A percentile compares a stretch with the other conserved stretches of the same genome.
phyloP scores from a whole-genome alignment of 805 yeast species.

The Lipomyces spencermartinsiae region DNA sequence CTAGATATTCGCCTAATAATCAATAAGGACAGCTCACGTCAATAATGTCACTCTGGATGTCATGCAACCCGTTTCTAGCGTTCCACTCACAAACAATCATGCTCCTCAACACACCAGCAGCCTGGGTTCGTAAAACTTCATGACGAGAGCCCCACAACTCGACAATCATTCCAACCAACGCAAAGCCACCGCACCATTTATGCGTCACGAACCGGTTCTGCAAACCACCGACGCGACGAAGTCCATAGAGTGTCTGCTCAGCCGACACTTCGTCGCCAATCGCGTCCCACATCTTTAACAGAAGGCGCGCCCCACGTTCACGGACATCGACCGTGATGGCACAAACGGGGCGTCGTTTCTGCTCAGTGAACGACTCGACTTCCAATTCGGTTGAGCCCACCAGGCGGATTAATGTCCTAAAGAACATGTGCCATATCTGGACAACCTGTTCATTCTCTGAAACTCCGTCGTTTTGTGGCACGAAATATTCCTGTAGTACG shows the following conservation, averaged over 20 bases:
- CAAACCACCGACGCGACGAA: slow-evolving; percentile 68
- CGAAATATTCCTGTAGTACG: slow-evolving; percentile 25
- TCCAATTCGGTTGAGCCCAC: slow-evolving; percentile 73
- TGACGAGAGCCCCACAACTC: slow-evolving; percentile 73
- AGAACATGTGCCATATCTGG: slow-evolving; percentile 42
- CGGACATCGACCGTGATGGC: slow-evolving; percentile 69
- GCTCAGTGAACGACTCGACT: slow-evolving; percentile 69
- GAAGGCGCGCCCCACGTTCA: slow-evolving; percentile 59
- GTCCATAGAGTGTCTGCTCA: slow-evolving; percentile 63
- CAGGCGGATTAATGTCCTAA: slow-evolving; percentile 53
- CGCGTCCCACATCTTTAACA: slow-evolving; percentile 73
- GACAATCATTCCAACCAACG: slow-evolving; percentile 61
- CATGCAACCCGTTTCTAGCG: slow-evolving; percentile 46
- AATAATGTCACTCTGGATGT: slow-evolving; percentile 25
- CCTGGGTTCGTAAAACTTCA: slow-evolving; percentile 62
- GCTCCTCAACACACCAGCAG: slow-evolving; percentile 73
- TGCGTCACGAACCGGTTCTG: slow-evolving; percentile 62
- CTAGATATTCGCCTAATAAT: neutral
- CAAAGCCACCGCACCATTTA: slow-evolving; percentile 9
- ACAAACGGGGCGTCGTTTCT: slow-evolving; percentile 74
- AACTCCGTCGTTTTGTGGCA: slow-evolving; percentile 13
- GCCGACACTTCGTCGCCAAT: slow-evolving; percentile 69
- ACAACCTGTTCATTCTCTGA: slow-evolving; percentile 5
- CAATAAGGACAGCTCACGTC: slow-evolving; percentile 22
- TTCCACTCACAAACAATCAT: slow-evolving; percentile 71